These are phyloP conservation scores for Alternaria arborescens DNA, from an alignment of 2,329 filamentous ascomycete species.

Conservation along the genomic window DNA sequence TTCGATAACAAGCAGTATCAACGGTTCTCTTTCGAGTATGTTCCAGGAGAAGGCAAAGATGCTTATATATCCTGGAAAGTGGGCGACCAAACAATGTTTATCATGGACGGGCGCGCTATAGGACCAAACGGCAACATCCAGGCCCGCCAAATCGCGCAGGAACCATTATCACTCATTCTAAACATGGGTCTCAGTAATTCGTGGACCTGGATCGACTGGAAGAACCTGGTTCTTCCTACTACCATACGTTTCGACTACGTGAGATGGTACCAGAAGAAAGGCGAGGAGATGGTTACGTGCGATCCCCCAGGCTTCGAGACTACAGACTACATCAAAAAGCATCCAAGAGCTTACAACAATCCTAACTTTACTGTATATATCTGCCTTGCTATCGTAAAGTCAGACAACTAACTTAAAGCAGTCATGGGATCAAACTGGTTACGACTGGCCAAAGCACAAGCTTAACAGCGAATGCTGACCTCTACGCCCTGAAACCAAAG, in stretches of 20 bases:
- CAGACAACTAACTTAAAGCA: constrained; percentile 20
- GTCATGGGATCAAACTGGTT: constrained; percentile 46
- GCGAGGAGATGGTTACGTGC: constrained; percentile 60
- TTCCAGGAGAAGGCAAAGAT: constrained; percentile 57
- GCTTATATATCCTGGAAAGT: constrained; percentile 63
- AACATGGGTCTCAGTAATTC: constrained; percentile 62
- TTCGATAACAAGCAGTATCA: constrained; percentile 64
- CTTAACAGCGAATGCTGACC: constrained; percentile 53
- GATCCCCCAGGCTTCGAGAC: constrained; percentile 64
- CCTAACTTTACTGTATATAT: constrained; percentile 60
- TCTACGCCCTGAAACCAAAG: background rate
- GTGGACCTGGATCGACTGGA: constrained; percentile 60
- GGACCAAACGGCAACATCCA: constrained; percentile 64
- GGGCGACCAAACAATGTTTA: constrained; percentile 60
- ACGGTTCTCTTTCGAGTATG: constrained; percentile 65
- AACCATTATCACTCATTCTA: constrained; percentile 64
- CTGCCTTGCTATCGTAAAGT: background rate
- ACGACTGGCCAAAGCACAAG: constrained; percentile 55
- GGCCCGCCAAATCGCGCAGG: constrained; percentile 59
- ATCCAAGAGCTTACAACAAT: constrained; percentile 59
- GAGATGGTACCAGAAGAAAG: constrained; percentile 62
- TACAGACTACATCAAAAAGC: constrained; percentile 60
- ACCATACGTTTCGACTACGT: constrained; percentile 65
- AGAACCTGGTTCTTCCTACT: constrained; percentile 58
- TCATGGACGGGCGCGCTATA: constrained; percentile 61